A percentile compares a stretch with the other conserved stretches of the same genome.
phyloP scores from a whole-genome alignment of 2,329 filamentous ascomycete genomes.

The Grosmannia huntii region DNA sequence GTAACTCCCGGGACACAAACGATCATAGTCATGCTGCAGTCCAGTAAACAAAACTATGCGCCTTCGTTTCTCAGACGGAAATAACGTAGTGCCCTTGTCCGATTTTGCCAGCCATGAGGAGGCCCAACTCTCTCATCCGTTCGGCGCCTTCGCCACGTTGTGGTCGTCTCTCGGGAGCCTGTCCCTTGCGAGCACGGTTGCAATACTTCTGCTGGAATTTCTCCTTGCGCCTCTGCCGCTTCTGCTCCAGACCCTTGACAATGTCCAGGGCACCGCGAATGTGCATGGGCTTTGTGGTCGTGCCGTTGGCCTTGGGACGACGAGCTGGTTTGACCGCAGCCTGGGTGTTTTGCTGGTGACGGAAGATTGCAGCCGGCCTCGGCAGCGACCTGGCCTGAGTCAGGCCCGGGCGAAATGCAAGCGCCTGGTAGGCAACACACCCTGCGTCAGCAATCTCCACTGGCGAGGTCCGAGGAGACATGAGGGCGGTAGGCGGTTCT shows the following conservation, averaged over 20 bases:
- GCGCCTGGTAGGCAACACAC: constrained; percentile 28
- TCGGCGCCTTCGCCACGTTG: constrained; percentile 79
- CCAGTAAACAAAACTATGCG: constrained; percentile 1
- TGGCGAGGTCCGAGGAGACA: constrained; percentile 35
- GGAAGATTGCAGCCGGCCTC: constrained; percentile 60
- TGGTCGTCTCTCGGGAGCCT: constrained; percentile 49
- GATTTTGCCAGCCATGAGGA: constrained; percentile 73
- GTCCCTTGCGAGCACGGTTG: constrained; percentile 63
- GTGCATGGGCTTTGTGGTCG: constrained; percentile 42
- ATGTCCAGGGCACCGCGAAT: constrained; percentile 94
- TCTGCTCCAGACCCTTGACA: constrained; percentile 89
- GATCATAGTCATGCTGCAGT: neutral
- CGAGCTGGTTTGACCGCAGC: constrained; percentile 8
- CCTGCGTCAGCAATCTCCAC: constrained; percentile 23
- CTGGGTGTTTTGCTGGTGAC: constrained; percentile 22
- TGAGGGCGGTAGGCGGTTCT: constrained; percentile 13
- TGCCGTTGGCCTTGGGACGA: constrained; percentile 8
- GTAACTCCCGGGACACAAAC: neutral
- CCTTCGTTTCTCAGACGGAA: constrained; percentile 42
- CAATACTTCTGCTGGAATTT: constrained; percentile 86
- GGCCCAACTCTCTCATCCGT: constrained; percentile 83
- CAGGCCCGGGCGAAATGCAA: constrained; percentile 49
- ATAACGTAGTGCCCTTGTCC: constrained; percentile 66
- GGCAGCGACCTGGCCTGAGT: constrained; percentile 80
- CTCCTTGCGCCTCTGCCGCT: constrained; percentile 83